phyloP scores from a whole-genome alignment of 805 yeast species.

The Pichia pseudocactophila region DNA sequence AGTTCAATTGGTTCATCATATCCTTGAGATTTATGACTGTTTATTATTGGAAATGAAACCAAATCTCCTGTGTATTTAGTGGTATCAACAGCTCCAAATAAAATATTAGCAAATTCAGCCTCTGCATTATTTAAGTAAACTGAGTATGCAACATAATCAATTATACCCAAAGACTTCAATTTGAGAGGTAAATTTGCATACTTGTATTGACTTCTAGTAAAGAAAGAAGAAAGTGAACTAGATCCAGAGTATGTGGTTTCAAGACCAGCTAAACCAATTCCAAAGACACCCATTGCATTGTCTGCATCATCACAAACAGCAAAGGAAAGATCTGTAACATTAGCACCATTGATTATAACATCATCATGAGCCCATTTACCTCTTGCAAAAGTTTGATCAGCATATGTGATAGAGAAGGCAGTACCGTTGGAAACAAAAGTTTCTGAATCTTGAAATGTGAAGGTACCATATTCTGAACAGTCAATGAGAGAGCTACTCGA shows the following conservation, averaged over 20 bases:
- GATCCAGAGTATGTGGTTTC: conserved; percentile 45
- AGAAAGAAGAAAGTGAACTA: conserved; percentile 9
- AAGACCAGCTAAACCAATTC: conserved; percentile 60
- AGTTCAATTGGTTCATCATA: conserved; percentile 36
- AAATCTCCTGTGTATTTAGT: conserved; percentile 50
- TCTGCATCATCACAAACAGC: conserved; percentile 65
- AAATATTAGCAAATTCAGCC: conserved; percentile 40
- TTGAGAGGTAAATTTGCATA: conserved; percentile 63
- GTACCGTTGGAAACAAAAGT: conserved; percentile 35
- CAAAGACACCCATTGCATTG: conserved; percentile 62
- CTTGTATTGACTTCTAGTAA: conserved; percentile 20
- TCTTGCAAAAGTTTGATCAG: conserved; percentile 38
- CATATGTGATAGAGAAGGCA: conserved; percentile 36
- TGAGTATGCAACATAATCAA: conserved; percentile 48
- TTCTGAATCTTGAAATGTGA: conserved; percentile 32
- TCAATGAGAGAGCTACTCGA: conserved; percentile 16
- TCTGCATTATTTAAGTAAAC: conserved; percentile 43
- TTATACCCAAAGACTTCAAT: conserved; percentile 49
- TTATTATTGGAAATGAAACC: conserved; percentile 41
- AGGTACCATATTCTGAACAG: conserved; percentile 41
- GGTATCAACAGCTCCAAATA: conserved; percentile 69
- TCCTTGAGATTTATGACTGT: conserved; percentile 28
- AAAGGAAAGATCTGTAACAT: conserved; percentile 46
- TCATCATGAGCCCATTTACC: conserved; percentile 59
- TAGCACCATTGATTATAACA: conserved; percentile 40